A percentile compares a stretch with the other conserved stretches of the same genome.
Evolutionary conservation across 129 eudicot species (phyloP).

Genomic region (Sambucus nigra): DNA sequence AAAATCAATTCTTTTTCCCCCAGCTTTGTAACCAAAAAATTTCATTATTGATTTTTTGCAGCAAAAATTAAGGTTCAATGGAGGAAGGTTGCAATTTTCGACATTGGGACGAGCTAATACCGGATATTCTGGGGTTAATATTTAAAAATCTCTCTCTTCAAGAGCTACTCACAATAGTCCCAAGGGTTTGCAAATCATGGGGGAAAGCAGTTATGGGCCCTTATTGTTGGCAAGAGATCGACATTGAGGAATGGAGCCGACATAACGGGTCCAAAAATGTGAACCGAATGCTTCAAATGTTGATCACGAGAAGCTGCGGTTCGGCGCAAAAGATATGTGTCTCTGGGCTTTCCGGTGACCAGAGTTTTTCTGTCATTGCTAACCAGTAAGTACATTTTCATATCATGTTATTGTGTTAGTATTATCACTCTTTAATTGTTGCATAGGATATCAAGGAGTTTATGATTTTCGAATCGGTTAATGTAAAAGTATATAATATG

Average conservation of each 20-base stretch:
- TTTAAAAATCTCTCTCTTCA: conserved; percentile 34
- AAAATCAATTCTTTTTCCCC: too few species aligned
- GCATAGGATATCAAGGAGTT: too few species aligned
- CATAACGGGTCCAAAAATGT: conserved; percentile 22
- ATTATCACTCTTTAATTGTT: too few species aligned
- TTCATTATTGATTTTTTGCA: conserved; percentile 3
- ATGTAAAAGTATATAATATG: too few species aligned
- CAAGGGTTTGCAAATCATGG: conserved; percentile 52
- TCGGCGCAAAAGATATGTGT: conserved; percentile 34
- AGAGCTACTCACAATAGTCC: conserved; percentile 39
- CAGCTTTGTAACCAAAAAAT: too few species aligned
- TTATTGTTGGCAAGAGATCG: conserved; percentile 62
- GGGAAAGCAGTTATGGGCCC: conserved; percentile 37
- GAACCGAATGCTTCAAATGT: conserved; percentile 35
- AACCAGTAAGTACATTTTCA: conserved; percentile 25
- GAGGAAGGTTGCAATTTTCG: conserved; percentile 24
- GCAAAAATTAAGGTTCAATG: conserved; percentile 15
- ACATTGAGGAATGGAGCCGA: conserved; percentile 55
- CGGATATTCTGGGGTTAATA: conserved; percentile 46
- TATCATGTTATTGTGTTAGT: too few species aligned
- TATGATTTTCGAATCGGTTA: too few species aligned
- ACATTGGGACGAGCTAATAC: conserved; percentile 44
- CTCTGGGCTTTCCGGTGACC: conserved; percentile 24
- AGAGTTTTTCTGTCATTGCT: conserved; percentile 29
- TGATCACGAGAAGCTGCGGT: conserved; percentile 34